A percentile compares a stretch with the other conserved stretches of the same genome.
Evolutionary conservation across 768 basidiomycete genomes (phyloP).

Genomic region (Lentinula detonsa): DNA sequence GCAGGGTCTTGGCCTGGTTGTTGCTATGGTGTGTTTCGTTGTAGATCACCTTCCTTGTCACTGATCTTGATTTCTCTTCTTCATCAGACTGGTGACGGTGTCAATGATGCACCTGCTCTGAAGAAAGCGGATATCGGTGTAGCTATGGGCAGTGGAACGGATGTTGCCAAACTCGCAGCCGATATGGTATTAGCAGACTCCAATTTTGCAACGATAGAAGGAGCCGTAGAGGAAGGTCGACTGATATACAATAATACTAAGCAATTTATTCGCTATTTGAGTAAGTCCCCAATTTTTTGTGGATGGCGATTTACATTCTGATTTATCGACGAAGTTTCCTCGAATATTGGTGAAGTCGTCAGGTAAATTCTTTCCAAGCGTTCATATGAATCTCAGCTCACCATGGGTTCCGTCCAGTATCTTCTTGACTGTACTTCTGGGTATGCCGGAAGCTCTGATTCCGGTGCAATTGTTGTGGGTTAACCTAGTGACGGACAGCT

Average conservation of each 20-base stretch:
- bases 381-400: background rate
- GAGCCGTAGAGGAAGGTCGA: slow-evolving; percentile 95
- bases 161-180: slow-evolving; percentile 95
- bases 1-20: slow-evolving; percentile 86
- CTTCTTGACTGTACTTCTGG: slow-evolving; percentile 93
- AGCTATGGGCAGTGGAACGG: slow-evolving; percentile 98
- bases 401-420: slow-evolving; percentile 46
- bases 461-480: slow-evolving; percentile 98
- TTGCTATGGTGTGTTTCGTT: slow-evolving; percentile 72
- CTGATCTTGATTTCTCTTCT: background rate
- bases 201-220: slow-evolving; percentile 96
- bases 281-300: slow-evolving; percentile 35
- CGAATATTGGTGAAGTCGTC: slow-evolving; percentile 97
- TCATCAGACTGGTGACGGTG: slow-evolving; percentile 86
- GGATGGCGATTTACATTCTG: background rate
- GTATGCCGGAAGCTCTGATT: slow-evolving; percentile 99
- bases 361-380: slow-evolving; percentile 28
- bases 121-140: slow-evolving; percentile 98
- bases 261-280: slow-evolving; percentile 99
- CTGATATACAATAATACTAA: slow-evolving; percentile 99
- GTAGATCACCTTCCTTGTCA: background rate
- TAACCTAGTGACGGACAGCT: slow-evolving; percentile 94
- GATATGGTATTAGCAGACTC: slow-evolving; percentile 98
- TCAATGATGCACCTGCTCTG: slow-evolving; percentile 95
- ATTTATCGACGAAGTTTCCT: slow-evolving; percentile 54